A percentile compares a stretch with the other conserved stretches of the same genome.
phyloP scores from a whole-genome alignment of 352 stramenopile species.

The Phytophthora agathidicida region DNA sequence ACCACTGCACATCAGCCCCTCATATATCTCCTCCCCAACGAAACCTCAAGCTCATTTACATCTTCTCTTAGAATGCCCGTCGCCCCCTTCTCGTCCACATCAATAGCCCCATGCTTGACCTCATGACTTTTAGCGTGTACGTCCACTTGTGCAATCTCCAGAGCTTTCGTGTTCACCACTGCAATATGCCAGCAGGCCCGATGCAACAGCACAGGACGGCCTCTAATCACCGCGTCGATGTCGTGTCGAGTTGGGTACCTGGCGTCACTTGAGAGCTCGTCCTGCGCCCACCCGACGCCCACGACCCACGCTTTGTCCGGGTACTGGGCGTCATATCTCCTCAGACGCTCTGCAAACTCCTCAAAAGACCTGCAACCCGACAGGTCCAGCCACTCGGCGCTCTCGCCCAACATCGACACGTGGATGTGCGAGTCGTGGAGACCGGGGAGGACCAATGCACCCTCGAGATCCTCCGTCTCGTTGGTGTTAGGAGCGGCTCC shows the following conservation, averaged over 20 bases:
- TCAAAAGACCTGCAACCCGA: conserved; percentile 74
- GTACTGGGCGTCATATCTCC: conserved; percentile 61
- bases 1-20: background rate
- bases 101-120: conserved; percentile 56
- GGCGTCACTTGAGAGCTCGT: conserved; percentile 62
- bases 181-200: conserved; percentile 91
- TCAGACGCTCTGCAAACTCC: conserved; percentile 62
- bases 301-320: conserved; percentile 81
- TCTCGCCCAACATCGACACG: conserved; percentile 85
- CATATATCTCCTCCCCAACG: background rate
- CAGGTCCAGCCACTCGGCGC: conserved; percentile 84
- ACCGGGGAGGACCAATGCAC: conserved; percentile 78
- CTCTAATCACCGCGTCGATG: conserved; percentile 74
- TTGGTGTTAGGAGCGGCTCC: conserved; percentile 15
- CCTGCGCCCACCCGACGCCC: conserved; percentile 89
- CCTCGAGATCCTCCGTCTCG: conserved; percentile 51
- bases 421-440: conserved; percentile 92
- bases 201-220: conserved; percentile 82
- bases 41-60: conserved; percentile 24
- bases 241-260: conserved; percentile 77
- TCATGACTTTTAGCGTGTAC: conserved; percentile 35
- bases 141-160: conserved; percentile 72
- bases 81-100: conserved; percentile 63
- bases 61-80: conserved; percentile 79
- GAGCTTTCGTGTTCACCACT: conserved; percentile 85